phyloP scores from a whole-genome alignment of 2,329 filamentous ascomycete genomes.

The Xylariaceae sp. region DNA sequence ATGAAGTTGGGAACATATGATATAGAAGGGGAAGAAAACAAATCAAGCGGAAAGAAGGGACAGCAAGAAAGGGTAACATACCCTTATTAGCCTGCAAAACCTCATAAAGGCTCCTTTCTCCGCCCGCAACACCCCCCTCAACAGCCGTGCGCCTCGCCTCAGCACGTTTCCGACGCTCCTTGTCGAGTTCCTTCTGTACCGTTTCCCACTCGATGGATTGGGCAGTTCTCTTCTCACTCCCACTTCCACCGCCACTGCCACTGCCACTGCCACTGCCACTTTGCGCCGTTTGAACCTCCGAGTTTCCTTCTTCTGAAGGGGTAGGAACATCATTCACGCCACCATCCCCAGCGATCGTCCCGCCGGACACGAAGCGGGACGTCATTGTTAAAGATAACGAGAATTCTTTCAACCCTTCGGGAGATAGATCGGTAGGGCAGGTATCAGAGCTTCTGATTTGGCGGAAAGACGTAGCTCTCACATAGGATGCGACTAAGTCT shows the following conservation, averaged over 20 bases:
- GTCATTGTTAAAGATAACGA: constrained; percentile 38
- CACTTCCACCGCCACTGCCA: no score
- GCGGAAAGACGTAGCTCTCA: no score
- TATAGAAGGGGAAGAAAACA: no score
- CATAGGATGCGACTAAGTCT: no score
- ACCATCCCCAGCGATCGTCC: constrained; percentile 43
- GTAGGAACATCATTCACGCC: constrained; percentile 1
- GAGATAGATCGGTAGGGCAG: neutral
- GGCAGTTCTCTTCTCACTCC: constrained; percentile 18
- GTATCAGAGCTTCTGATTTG: no score
- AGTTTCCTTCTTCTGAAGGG: no score
- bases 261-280: constrained; percentile 20
- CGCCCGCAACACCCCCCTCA: constrained; percentile 29
- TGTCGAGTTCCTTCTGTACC: constrained; percentile 62
- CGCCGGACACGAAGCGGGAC: constrained; percentile 53
- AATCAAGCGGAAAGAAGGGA: constrained; percentile 1
- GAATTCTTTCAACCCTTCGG: neutral
- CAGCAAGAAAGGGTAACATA: constrained; percentile 8
- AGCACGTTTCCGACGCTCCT: constrained; percentile 51
- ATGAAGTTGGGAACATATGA: neutral
- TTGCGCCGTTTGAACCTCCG: constrained; percentile 10
- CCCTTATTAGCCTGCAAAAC: constrained; percentile 75
- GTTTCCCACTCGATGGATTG: constrained; percentile 54
- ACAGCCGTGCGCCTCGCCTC: constrained; percentile 44
- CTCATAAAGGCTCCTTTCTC: constrained; percentile 66